phyloP scores from a whole-genome alignment of 441 rosid genomes.

The Gossypium schwendimanii region DNA sequence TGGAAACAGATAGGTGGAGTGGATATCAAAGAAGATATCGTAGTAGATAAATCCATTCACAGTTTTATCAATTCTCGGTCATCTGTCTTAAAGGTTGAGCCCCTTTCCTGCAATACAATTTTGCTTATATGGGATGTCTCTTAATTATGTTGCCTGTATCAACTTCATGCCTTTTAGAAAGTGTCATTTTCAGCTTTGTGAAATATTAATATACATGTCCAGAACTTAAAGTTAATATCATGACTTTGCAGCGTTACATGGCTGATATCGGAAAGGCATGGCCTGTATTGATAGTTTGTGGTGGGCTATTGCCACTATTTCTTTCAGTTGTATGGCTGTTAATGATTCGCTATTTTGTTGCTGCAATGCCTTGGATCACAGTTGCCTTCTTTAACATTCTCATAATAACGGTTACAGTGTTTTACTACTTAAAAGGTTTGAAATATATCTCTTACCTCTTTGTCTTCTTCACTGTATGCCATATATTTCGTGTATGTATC shows the following conservation, averaged over 20 bases:
- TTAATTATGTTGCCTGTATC: neutral
- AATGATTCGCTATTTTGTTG: constrained; percentile 83
- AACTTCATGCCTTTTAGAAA: constrained; percentile 2
- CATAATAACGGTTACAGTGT: constrained; percentile 73
- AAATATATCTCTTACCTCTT: neutral
- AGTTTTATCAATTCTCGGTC: constrained; percentile 72
- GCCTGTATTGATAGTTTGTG: constrained; percentile 89
- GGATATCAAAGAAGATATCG: constrained; percentile 66
- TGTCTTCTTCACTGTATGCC: neutral
- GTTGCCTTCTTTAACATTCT: constrained; percentile 78
- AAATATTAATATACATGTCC: neutral
- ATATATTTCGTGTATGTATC: neutral
- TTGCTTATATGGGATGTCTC: neutral
- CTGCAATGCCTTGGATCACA: constrained; percentile 98
- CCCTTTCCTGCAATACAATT: constrained; percentile 4
- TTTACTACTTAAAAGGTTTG: constrained; percentile 81
- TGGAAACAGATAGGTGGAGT: constrained; percentile 97
- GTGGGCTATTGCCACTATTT: constrained; percentile 83
- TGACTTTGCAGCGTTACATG: constrained; percentile 73
- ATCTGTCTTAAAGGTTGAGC: constrained; percentile 76
- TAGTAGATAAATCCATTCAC: constrained; percentile 82
- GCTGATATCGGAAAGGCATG: constrained; percentile 91
- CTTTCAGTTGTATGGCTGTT: constrained; percentile 86
- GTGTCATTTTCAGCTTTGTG: neutral
- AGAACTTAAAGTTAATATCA: constrained; percentile 9